Conservation (phyloP, 148 eudicot species). For the Persicaria maculosa region DNA sequence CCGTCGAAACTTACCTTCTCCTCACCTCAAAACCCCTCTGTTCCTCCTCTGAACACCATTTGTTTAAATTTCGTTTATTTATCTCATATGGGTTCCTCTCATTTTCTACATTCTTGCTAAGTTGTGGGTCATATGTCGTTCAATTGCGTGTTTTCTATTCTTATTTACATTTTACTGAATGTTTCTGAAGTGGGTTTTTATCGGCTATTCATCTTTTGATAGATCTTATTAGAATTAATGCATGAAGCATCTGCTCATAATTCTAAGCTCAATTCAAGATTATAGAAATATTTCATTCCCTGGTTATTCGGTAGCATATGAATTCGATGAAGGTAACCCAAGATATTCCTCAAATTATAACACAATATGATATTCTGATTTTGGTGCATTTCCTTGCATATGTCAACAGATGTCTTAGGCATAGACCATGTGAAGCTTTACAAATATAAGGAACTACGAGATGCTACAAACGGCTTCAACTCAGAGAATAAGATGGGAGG, state of each 20-base stretch:
- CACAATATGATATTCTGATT: not conserved
- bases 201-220: not conserved
- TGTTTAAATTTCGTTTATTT: not conserved
- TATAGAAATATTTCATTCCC: too few relatives aligned
- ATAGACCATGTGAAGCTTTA: conserved; percentile 32
- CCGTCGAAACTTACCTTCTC: not conserved
- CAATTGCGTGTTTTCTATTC: not conserved
- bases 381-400: not conserved
- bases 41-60: not conserved
- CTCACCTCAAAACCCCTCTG: conserved; percentile 1
- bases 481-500: conserved; percentile 38
- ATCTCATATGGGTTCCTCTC: conserved; percentile 5
- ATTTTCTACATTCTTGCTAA: conserved; percentile 3
- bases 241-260: not conserved
- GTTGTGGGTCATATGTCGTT: not conserved
- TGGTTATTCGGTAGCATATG: not conserved
- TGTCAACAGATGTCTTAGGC: conserved; percentile 24
- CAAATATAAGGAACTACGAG: conserved; percentile 34
- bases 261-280: too few relatives aligned
- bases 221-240: not conserved
- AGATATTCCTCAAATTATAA: conserved; percentile 1
- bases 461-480: conserved; percentile 36
- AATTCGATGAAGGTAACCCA: conserved; percentile 29
- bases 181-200: not conserved
- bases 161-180: not conserved